Base-by-base conservation (phyloP, 331 rosid species). In the Malus hybrid region DNA sequence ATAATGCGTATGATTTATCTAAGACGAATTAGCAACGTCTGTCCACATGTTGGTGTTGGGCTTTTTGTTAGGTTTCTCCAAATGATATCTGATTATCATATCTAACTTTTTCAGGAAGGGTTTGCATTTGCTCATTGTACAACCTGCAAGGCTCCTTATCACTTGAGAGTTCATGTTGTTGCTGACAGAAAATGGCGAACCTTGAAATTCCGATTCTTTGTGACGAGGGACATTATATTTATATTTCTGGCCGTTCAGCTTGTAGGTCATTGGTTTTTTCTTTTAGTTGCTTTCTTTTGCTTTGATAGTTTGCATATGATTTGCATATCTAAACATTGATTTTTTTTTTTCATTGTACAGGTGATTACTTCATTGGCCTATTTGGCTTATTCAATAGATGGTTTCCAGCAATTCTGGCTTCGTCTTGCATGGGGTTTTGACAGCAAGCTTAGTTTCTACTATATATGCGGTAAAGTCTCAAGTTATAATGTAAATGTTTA, bases 81-180 rank as follows among this genome's bases (percentile, higher is more conserved):
- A 39, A 73, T 31, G 65, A 16, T 67, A 74, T 75, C 71, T 84
- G 71, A 44, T 64, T 44, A 11, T n/a, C 10, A 5, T 61, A 60
- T 61, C 29, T 13, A 29, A 46, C 52, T 77, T 80, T 81, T 85
- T 69, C 97, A 94, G 99, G 99, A 92, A 89, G 99, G 99, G 72
- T 92, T 94, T 90, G 99, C 99, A 69, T 94, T 94, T 88, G 96
- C 99, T 83, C 97, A 94, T 79, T 94, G 99, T 83, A 94, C 97
- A 61, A 94, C 99, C 72, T 94, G 99, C 86, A 94, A 94, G 85
- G 92, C 97, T 80, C 93, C 97, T 81, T 94, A 94, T 72, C 89
- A 94, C 82, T 86, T 94, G 92, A 91, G 97, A 77, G 99, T 92
- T 78, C 96, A 94, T 79, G 92, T 85, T 80, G 90, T 92, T 54